Evolutionary conservation across 208 protist species (phyloP), one percentile per base, ranked within the genome.

Genomic region (Blechomonas ayalai): DNA sequence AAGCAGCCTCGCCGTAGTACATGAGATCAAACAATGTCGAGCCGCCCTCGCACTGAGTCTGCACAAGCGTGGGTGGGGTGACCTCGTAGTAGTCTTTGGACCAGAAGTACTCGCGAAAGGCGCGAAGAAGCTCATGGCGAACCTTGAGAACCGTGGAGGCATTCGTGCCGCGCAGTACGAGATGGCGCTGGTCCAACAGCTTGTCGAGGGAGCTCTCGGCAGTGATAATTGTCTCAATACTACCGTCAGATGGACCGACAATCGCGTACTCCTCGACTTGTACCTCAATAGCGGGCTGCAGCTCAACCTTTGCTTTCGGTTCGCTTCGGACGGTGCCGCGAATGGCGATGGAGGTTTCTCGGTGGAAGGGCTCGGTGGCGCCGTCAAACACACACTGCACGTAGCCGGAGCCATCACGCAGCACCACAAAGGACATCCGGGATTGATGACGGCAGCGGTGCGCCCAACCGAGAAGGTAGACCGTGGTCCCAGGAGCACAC

Each of bases 1-100:
- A 99, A 3, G 97, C 97, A 34, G 76, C 86, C 68, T 98, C 79
- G 34, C 95, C 96, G 61, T 97, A 99, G 74, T 98, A 99, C 51
- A 98, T 63, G 5, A 99, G 52, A n/a, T 96, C 92, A 64, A 99
- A 99, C 6, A 99, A 71, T 7, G 96, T 98, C 23, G 92, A 95
- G 33, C 97, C 97, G 54, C 97, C 98, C 63, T 99, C 98, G 62
- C 89, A 95, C 66, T 97, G 86, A 13, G 93, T 99, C 66, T 99
- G 92, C 32, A 99, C 97, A 15, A 99, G 64, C 13, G 96, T 98
- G 50, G 98, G 98, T 20, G 97, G 96, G 15, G 68, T 96, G 2
- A 99, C 91, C 68, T 99, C 97, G 41, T 82, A 77, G 59, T 95
- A 96, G 26, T 75, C 45, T 25, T 73, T 47, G 0, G 57, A 52